A percentile compares a stretch with the other conserved stretches of the same genome.
Evolutionary conservation across 495 filamentous ascomycete species (phyloP).

Genomic region (Penicillium ochrochloron): DNA sequence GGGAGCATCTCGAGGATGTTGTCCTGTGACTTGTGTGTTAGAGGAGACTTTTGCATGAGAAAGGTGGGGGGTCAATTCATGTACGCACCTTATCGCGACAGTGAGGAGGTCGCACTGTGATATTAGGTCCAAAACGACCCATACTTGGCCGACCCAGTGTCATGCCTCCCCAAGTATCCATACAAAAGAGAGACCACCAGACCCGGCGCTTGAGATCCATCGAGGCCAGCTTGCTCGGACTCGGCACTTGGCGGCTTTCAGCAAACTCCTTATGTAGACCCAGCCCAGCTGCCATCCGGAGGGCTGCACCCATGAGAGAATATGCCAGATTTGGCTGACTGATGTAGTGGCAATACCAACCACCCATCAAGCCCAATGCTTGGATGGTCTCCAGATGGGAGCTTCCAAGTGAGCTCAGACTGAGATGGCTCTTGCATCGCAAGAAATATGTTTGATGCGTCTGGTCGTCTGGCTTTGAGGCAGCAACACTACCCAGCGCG

Average conservation of each 20-base stretch:
- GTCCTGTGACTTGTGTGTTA: conserved; percentile 27
- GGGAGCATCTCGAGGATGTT: conserved; percentile 66
- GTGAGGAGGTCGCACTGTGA: conserved; percentile 72
- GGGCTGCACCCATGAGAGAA: conserved; percentile 57
- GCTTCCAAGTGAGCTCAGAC: conserved; percentile 51
- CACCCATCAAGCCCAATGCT: conserved; percentile 68
- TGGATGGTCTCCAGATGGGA: conserved; percentile 72
- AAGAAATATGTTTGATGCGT: conserved; percentile 75
- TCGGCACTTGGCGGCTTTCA: conserved; percentile 43
- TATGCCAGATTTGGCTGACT: conserved; percentile 73
- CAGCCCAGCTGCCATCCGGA: conserved; percentile 70
- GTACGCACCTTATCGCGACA: conserved; percentile 56
- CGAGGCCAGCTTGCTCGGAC: conserved; percentile 36
- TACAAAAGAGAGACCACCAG: conserved; percentile 81
- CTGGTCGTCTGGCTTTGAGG: conserved; percentile 69
- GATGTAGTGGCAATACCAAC: conserved; percentile 78
- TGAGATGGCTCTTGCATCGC: conserved; percentile 68
- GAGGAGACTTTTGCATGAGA: conserved; percentile 6
- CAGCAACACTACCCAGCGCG: conserved; percentile 75
- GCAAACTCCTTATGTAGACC: conserved; percentile 75
- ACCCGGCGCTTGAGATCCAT: conserved; percentile 69
- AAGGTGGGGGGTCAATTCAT: not conserved
- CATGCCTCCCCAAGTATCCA: conserved; percentile 79
- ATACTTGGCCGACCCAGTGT: conserved; percentile 79
- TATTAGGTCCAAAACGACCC: conserved; percentile 72